Evolutionary conservation across 2,329 filamentous ascomycete species (phyloP).

Genomic region (Colletotrichum australisinense): DNA sequence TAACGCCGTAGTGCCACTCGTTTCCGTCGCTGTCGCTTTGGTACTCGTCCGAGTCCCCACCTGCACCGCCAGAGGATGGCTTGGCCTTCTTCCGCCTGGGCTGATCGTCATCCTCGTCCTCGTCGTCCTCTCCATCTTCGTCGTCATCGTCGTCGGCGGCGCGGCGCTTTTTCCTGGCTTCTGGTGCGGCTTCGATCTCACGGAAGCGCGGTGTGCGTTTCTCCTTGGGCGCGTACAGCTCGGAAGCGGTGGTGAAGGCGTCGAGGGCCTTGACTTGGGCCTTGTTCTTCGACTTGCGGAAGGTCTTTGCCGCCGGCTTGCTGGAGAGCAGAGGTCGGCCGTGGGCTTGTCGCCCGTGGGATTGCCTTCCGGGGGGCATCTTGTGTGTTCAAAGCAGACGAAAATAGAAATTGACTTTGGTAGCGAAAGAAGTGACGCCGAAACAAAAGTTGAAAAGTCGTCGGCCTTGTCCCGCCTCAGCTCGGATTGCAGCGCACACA

Average conservation of each 20-base stretch:
- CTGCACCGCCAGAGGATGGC: slow-evolving; percentile 56
- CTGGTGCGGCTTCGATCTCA: slow-evolving; percentile 57
- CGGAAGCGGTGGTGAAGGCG: slow-evolving; percentile 67
- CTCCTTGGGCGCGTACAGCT: slow-evolving; percentile 60
- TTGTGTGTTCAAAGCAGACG: slow-evolving; percentile 22
- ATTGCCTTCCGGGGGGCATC: slow-evolving; percentile 55
- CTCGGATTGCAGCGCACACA: background rate
- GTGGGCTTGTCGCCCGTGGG: slow-evolving; percentile 65
- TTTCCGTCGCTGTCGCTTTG: slow-evolving; percentile 89
- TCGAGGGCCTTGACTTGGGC: slow-evolving; percentile 63
- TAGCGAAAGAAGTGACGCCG: background rate
- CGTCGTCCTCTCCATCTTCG: slow-evolving; percentile 54
- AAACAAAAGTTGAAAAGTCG: background rate
- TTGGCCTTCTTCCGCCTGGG: slow-evolving; percentile 54
- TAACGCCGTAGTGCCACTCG: slow-evolving; percentile 81
- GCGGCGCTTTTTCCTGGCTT: slow-evolving; percentile 39
- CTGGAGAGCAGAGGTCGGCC: slow-evolving; percentile 61
- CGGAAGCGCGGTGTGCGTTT: slow-evolving; percentile 63
- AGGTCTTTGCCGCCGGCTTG: slow-evolving; percentile 46
- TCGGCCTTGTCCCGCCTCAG: background rate
- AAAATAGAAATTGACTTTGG: background rate
- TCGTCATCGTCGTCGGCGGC: slow-evolving; percentile 39
- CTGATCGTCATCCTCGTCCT: slow-evolving; percentile 65
- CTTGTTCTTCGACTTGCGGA: slow-evolving; percentile 60
- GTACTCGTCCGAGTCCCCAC: slow-evolving; percentile 72